phyloP scores from a whole-genome alignment of 2,329 filamentous ascomycete genomes.

The Metarhizium album region DNA sequence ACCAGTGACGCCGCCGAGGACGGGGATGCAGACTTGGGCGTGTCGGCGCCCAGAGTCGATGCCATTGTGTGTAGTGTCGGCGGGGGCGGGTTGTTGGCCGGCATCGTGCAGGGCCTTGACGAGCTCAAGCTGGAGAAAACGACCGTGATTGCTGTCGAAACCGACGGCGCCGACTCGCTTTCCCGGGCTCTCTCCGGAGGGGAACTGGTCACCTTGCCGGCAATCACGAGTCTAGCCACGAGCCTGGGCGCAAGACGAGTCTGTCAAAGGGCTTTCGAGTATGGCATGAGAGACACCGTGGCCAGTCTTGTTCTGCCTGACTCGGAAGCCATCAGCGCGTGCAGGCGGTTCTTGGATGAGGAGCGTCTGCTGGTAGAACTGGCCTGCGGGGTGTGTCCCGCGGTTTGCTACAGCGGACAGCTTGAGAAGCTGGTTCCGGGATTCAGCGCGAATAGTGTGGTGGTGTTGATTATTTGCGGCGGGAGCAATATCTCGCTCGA shows the following conservation, averaged over 20 bases:
- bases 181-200: conserved; percentile 42
- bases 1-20: conserved; percentile 46
- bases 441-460: conserved; percentile 14
- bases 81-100: conserved; percentile 71
- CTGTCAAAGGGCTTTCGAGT: conserved; percentile 33
- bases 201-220: conserved; percentile 48
- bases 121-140: conserved; percentile 16
- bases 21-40: background rate
- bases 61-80: conserved; percentile 66
- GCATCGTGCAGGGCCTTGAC: conserved; percentile 54
- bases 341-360: conserved; percentile 17
- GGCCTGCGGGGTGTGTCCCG: conserved; percentile 19
- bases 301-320: conserved; percentile 17
- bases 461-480: conserved; percentile 22
- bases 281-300: conserved; percentile 16
- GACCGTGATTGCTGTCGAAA: conserved; percentile 60
- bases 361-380: conserved; percentile 20
- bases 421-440: conserved; percentile 14
- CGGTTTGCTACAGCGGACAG: conserved; percentile 16
- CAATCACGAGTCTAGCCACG: conserved; percentile 62
- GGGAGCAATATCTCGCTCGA: conserved; percentile 22
- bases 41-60: conserved; percentile 30
- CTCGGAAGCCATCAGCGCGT: conserved; percentile 16
- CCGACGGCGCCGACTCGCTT: conserved; percentile 58
- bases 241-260: conserved; percentile 60